Percentiles rank a stretch among this genome's conserved stretches.
These are phyloP conservation scores for Lasiodiplodia gonubiensis DNA, from an alignment of 2,329 filamentous ascomycete genomes.

Conservation along the genomic window DNA sequence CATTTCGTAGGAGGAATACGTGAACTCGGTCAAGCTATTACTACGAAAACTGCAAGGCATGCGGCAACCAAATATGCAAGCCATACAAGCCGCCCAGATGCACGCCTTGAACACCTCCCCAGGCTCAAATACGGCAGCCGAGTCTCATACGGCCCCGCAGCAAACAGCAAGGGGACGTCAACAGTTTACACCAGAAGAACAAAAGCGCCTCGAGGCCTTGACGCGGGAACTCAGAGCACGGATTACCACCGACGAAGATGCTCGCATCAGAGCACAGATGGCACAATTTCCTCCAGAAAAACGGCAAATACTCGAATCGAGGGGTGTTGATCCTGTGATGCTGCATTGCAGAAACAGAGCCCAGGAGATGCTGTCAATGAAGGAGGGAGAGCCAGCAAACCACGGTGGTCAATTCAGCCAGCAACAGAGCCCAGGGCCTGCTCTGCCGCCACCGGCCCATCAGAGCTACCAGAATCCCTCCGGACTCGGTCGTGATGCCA, in stretches of 20 bases:
- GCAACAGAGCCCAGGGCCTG: constrained; percentile 30
- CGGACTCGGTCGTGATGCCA: constrained; percentile 65
- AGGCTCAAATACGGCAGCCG: constrained; percentile 41
- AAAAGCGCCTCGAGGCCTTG: constrained; percentile 41
- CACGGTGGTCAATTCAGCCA: constrained; percentile 32
- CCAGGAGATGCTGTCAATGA: constrained; percentile 34
- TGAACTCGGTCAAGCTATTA: neutral
- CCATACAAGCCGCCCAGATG: constrained; percentile 21
- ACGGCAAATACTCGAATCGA: constrained; percentile 51
- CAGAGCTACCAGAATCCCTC: constrained; percentile 60
- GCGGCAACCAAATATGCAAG: constrained; percentile 19
- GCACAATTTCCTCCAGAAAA: constrained; percentile 54
- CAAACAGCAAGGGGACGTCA: constrained; percentile 32
- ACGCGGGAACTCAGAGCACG: constrained; percentile 55
- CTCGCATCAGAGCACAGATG: constrained; percentile 49
- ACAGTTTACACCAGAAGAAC: constrained; percentile 20
- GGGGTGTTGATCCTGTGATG: constrained; percentile 56
- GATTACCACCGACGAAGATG: constrained; percentile 57
- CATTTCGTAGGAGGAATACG: constrained; percentile 11
- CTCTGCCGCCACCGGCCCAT: constrained; percentile 60
- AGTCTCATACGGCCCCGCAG: constrained; percentile 35
- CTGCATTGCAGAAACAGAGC: constrained; percentile 45
- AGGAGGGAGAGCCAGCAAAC: constrained; percentile 34
- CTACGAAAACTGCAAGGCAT: neutral
- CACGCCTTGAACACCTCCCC: constrained; percentile 29